phyloP scores from a whole-genome alignment of 2,329 filamentous ascomycete species.

The Fonsecaea pedrosoi region DNA sequence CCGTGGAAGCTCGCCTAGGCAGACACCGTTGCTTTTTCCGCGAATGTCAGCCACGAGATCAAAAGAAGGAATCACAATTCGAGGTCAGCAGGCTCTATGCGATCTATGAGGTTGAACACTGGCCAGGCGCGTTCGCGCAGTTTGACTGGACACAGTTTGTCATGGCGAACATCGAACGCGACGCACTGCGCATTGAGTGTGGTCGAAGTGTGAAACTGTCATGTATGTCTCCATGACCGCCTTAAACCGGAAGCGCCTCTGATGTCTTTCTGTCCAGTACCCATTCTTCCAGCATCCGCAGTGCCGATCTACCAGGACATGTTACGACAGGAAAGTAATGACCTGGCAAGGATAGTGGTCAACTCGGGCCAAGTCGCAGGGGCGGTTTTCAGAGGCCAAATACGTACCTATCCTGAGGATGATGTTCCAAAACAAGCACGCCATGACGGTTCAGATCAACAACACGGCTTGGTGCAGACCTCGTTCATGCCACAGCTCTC shows the following conservation, averaged over 20 bases:
- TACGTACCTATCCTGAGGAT: slow-evolving; percentile 8
- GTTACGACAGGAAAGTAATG: slow-evolving; percentile 13
- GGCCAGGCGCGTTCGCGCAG: slow-evolving; percentile 26
- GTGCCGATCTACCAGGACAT: slow-evolving; percentile 22
- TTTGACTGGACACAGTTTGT: slow-evolving; percentile 32
- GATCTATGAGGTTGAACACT: slow-evolving; percentile 32
- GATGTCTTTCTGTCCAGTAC: slow-evolving; percentile 14
- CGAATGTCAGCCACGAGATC: not conserved
- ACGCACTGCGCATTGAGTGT: slow-evolving; percentile 10
- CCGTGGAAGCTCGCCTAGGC: slow-evolving; percentile 20
- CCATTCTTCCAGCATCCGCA: slow-evolving; percentile 19
- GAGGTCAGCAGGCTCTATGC: slow-evolving; percentile 30
- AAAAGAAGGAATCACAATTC: slow-evolving; percentile 16
- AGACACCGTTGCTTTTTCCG: slow-evolving; percentile 24
- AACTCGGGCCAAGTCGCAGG: slow-evolving; percentile 15
- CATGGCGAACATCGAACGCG: slow-evolving; percentile 30
- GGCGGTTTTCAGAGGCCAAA: slow-evolving; percentile 7
- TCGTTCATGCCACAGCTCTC: not conserved
- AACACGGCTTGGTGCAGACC: not conserved
- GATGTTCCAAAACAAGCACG: not conserved
- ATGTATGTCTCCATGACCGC: slow-evolving; percentile 15
- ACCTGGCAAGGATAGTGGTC: not conserved
- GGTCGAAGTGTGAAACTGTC: slow-evolving; percentile 6
- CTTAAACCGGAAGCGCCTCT: not conserved
- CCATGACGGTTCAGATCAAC: not conserved